These are phyloP conservation scores for Naegleria gruberi DNA, from an alignment of 208 protist genomes.

Conservation along the genomic window DNA sequence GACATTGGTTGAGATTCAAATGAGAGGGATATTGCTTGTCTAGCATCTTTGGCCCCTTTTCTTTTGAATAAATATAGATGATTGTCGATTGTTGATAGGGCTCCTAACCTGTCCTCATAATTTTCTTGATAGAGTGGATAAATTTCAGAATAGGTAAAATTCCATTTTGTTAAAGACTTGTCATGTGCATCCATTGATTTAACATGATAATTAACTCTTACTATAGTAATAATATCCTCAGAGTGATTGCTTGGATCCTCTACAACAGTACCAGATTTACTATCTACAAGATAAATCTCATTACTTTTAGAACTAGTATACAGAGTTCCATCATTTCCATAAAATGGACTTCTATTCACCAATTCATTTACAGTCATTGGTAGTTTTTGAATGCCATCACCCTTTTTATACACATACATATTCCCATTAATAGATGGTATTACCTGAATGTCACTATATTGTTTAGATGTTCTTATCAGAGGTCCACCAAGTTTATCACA, in stretches of 20 bases:
- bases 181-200: neutral
- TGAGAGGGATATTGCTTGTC: neutral
- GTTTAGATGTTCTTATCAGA: neutral
- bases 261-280: neutral
- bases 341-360: neutral
- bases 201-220: neutral
- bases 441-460: neutral
- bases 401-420: neutral
- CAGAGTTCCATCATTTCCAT: neutral
- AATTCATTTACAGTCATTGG: neutral
- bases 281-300: neutral
- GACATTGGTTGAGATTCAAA: neutral
- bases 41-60: neutral
- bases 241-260: neutral
- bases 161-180: neutral
- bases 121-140: neutral
- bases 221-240: neutral
- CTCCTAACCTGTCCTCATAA: neutral
- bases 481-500: neutral
- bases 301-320: neutral
- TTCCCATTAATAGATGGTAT: conserved; percentile 17
- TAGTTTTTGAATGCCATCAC: neutral
- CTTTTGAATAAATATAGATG: neutral
- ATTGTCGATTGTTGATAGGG: neutral
- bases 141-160: conserved; percentile 11